These are phyloP conservation scores for Sporothrix phasma DNA, from an alignment of 2,329 filamentous ascomycete genomes.

Conservation along the genomic window DNA sequence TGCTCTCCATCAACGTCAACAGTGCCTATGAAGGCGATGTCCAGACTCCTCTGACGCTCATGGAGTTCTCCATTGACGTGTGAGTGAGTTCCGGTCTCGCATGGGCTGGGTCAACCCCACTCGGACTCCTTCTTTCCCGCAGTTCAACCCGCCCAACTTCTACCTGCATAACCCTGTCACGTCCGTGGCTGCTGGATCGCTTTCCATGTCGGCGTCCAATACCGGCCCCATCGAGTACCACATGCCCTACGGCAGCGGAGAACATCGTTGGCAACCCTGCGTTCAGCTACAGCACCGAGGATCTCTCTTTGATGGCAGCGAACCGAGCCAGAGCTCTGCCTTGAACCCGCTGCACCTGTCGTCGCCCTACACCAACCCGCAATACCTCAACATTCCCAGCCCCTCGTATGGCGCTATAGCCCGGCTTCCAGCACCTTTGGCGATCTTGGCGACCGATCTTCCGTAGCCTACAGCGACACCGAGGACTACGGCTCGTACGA, in stretches of 20 bases:
- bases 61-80: conserved; percentile 65
- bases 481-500: conserved; percentile 47
- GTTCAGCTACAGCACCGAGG: conserved; percentile 56
- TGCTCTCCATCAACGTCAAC: conserved; percentile 57
- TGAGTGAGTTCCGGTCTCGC: conserved; percentile 56
- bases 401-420: conserved; percentile 51
- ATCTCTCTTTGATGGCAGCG: conserved; percentile 45
- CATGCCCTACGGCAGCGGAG: conserved; percentile 37
- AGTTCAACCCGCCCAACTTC: conserved; percentile 48
- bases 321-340: conserved; percentile 35
- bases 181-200: conserved; percentile 23
- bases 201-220: conserved; percentile 32
- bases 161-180: conserved; percentile 32
- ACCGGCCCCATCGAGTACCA: conserved; percentile 31
- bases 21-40: conserved; percentile 46
- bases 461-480: conserved; percentile 51
- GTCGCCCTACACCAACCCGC: conserved; percentile 43
- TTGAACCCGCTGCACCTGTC: conserved; percentile 47
- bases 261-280: conserved; percentile 35
- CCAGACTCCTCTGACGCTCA: conserved; percentile 54
- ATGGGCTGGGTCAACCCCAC: conserved; percentile 57
- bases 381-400: conserved; percentile 55
- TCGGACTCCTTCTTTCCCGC: conserved; percentile 50
- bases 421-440: conserved; percentile 52
- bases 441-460: conserved; percentile 29